These are phyloP conservation scores for Claviceps lovelessii DNA, from an alignment of 2,329 filamentous ascomycete genomes.

Conservation along the genomic window DNA sequence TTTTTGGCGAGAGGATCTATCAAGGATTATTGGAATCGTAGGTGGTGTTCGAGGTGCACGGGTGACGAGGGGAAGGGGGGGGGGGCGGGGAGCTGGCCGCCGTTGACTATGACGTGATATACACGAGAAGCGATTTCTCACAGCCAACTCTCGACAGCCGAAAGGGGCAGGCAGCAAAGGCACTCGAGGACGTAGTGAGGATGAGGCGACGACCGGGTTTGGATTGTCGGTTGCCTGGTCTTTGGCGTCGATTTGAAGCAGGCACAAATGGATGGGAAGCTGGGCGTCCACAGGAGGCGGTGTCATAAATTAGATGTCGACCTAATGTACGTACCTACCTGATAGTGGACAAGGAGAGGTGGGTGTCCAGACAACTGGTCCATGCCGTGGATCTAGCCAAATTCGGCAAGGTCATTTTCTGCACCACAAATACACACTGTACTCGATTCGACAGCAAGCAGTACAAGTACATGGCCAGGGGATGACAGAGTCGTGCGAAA, in stretches of 20 bases:
- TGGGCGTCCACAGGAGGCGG: background rate
- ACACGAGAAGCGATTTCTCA: background rate
- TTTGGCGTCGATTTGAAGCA: background rate
- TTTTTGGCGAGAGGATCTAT: too few relatives aligned
- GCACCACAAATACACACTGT: too few relatives aligned
- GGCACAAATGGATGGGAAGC: background rate
- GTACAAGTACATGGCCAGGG: too few relatives aligned
- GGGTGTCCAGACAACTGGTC: too few relatives aligned
- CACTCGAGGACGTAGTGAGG: background rate
- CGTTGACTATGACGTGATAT: constrained; percentile 4
- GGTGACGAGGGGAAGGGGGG: constrained; percentile 1
- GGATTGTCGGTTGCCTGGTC: background rate
- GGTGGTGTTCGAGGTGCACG: constrained; percentile 8
- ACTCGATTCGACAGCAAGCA: too few relatives aligned
- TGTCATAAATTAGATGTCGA: background rate
- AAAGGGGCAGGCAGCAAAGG: background rate
- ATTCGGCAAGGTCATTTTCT: too few relatives aligned
- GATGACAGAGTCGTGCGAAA: too few relatives aligned
- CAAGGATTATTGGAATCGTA: background rate
- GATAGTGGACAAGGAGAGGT: background rate
- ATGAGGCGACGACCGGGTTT: background rate
- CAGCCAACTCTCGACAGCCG: background rate
- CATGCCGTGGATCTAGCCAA: too few relatives aligned
- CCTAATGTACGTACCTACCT: background rate
- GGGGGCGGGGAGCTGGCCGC: background rate